Evolutionary conservation across 2,329 filamentous ascomycete genomes (phyloP), one percentile per base, ranked within the genome.

Genomic region (Hymenoscyphus occultus): DNA sequence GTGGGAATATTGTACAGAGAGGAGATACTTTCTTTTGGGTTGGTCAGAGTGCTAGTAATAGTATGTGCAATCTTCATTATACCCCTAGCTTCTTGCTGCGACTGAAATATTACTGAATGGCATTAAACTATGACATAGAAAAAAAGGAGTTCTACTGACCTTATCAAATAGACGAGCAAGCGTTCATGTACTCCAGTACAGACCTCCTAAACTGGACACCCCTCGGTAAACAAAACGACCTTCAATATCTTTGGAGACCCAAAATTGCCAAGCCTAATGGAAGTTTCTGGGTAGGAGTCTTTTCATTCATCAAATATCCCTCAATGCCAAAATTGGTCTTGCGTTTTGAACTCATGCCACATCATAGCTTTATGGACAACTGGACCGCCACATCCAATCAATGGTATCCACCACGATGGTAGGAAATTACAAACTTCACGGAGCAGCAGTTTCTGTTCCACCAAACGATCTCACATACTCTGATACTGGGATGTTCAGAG

Each of bases 211-310:
- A 79, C 70, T 80, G 78, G 78, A 72, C 74, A 54, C 77, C 77
- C 39, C 72, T 77, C 4, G 77, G 76, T 9, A 54, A 70, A 35
- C 76, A 77, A 61, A 71, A 72, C 35, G 70, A 72, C 3, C 73
- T 79, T 4, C 70, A 75, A n/a, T 74, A 73, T 1, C 74, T 79
- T 70, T 79, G 78, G 78, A 67, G 77, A 54, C 78, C 78, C 0
- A 79, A 79, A 67, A 71, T 78, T 51, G 78, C 76, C 16, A 78
- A 77, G 69, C 78, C 78, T 7, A 79, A 79, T 61, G 76, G 76
- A 5, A 74, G 70, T 1, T 79, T 75, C 63, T 79, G 75, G 76
- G 76, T 78, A 70, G 64, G 64, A 19, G 56, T 56, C 42, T 56
- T 64, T 40, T 22, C 10, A 31, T 28, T 2, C 12, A n/a, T 40